Conservation (phyloP, 345 rosid species). For the Mercurialis annua region DNA sequence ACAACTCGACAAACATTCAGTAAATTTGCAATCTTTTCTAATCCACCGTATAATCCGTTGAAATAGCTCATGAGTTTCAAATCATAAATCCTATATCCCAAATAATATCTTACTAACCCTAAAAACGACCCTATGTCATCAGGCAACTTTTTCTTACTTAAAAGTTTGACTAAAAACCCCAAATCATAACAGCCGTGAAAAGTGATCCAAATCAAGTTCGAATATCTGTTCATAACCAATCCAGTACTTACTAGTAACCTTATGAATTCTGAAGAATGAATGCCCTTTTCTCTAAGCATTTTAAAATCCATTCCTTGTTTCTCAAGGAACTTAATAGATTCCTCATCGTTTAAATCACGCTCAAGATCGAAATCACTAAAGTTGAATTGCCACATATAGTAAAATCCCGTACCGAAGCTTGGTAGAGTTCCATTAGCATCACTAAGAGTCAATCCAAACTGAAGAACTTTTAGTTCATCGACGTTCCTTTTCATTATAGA, state of each 20-base stretch:
- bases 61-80: no score
- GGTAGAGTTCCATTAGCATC: neutral
- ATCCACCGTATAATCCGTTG: neutral
- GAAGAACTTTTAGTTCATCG: neutral
- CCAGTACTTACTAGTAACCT: neutral
- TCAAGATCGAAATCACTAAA: neutral
- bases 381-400: neutral
- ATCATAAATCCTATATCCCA: no score
- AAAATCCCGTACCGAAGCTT: neutral
- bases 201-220: neutral
- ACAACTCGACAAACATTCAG: no score
- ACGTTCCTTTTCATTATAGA: neutral
- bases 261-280: neutral
- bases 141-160: neutral
- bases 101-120: no score
- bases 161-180: neutral
- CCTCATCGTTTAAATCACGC: neutral
- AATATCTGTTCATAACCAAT: neutral
- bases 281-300: slow-evolving; percentile 1
- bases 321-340: neutral
- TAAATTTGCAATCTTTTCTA: neutral
- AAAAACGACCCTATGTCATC: no score
- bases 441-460: neutral
- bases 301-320: neutral
- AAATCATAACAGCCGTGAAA: neutral